Percentiles rank a stretch among this genome's conserved stretches.
Conservation (phyloP, 2,329 filamentous ascomycete genomes). For the Fusarium sp. region DNA sequence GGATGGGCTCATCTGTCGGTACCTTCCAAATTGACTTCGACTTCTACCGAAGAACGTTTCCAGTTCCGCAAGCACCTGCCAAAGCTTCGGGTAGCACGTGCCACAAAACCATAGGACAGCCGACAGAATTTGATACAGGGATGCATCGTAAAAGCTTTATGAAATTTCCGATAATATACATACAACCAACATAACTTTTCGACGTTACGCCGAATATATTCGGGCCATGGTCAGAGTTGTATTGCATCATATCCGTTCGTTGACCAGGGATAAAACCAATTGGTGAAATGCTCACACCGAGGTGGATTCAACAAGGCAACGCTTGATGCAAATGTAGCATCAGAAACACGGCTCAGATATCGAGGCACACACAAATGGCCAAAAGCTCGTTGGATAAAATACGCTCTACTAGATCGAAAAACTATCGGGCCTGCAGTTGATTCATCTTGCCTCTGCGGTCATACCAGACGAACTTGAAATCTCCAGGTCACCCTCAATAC, state of each 20-base stretch:
- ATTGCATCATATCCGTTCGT: slow-evolving; percentile 1
- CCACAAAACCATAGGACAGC: not conserved
- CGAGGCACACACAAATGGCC: not conserved
- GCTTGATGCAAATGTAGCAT: slow-evolving; percentile 3
- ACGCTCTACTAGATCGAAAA: not conserved
- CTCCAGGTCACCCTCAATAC: slow-evolving; percentile 21
- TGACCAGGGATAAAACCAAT: not conserved
- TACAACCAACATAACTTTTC: not conserved
- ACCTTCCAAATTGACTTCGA: slow-evolving; percentile 6
- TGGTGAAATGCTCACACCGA: slow-evolving; percentile 7
- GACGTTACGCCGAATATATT: slow-evolving; percentile 1
- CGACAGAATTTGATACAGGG: not conserved
- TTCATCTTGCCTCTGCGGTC: slow-evolving; percentile 8
- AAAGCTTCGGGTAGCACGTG: slow-evolving; percentile 18
- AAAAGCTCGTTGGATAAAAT: not conserved
- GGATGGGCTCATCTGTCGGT: not conserved
- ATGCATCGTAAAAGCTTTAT: not conserved
- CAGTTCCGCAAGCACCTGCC: slow-evolving; percentile 1
- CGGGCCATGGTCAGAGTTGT: slow-evolving; percentile 3
- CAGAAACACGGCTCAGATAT: slow-evolving; percentile 13
- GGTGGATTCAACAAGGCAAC: slow-evolving; percentile 12
- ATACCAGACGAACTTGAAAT: slow-evolving; percentile 36
- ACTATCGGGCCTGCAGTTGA: not conserved
- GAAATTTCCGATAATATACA: not conserved
- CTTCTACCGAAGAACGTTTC: slow-evolving; percentile 7